Percentiles rank a stretch among this genome's conserved stretches.
Evolutionary conservation across 768 basidiomycete genomes (phyloP).

Genomic region (Psilocybe sp.): DNA sequence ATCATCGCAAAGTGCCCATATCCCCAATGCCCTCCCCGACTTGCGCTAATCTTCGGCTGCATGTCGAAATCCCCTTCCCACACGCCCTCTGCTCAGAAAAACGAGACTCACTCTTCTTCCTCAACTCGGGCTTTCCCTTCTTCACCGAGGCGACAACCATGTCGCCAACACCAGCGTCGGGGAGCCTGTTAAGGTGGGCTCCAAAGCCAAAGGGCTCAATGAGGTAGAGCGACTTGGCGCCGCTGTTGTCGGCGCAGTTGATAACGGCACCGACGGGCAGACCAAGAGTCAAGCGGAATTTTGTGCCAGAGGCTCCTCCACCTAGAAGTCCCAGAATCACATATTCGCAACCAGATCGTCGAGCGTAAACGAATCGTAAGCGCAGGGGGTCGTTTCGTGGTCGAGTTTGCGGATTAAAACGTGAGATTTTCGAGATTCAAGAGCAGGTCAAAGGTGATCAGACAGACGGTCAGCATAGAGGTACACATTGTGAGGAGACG

Average conservation of each 20-base stretch:
- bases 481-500: background rate
- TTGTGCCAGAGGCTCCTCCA: slow-evolving; percentile 83
- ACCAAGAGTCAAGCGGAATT: slow-evolving; percentile 94
- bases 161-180: slow-evolving; percentile 92
- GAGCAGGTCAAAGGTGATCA: background rate
- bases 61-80: background rate
- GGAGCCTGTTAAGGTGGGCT: slow-evolving; percentile 94
- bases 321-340: slow-evolving; percentile 20
- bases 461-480: background rate
- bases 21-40: background rate
- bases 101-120: slow-evolving; percentile 90
- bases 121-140: slow-evolving; percentile 99
- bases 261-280: slow-evolving; percentile 92
- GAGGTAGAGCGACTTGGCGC: slow-evolving; percentile 92
- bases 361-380: background rate
- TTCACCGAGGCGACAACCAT: slow-evolving; percentile 98
- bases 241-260: slow-evolving; percentile 99
- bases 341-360: background rate
- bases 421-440: background rate
- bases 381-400: background rate
- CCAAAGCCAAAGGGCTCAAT: slow-evolving; percentile 97
- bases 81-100: background rate
- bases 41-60: background rate
- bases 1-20: background rate
- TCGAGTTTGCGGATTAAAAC: background rate